Base-by-base conservation (phyloP, 148 eudicot species). In the Pouteria glomerata region DNA sequence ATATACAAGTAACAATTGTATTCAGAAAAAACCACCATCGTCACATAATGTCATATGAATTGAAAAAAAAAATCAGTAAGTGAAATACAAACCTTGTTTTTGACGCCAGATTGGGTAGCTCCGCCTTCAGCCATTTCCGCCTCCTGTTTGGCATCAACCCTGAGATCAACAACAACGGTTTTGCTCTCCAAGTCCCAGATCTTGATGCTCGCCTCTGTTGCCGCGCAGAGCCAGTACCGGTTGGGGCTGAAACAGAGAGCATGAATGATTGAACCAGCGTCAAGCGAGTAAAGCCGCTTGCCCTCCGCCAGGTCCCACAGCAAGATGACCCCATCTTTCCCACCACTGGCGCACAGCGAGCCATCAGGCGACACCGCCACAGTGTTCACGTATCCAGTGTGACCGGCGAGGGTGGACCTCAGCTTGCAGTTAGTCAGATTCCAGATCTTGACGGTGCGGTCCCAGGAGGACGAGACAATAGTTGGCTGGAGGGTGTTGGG, bases 171-270 rank as follows among this genome's bases (percentile, higher is more conserved):
- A 39, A 92, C 95, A 41, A 92, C 71, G 39, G 76, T 81, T 82
- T 92, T 92, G 62, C 90, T 87, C 79, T 89, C 95, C 81, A 92
- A 76, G 63, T 92, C 95, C 97, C 95, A 92, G 48, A 92, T 85
- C 92, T 89, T 92, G 42, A 89, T 89, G 26, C 92, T 79, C 0
- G 75, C 45, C 82, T 89, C 97, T 0, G 96, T 89, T 18, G 97
- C 97, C 63, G 96, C 97, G 72, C 96, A 92, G 6, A 92, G 89
- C 97, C 97, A 92, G 80, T 92, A 92, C 84, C 92, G 85, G 47
- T 92, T 92, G 0, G 97, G 97, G 65, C 96, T 92, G 53, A 92
- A 89, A 83, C 97, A 92, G 5, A 92, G 82, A 23, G 97, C 47
- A 69, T 92, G 89, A 66, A 92, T 86, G 48, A 89, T 88, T 0